Evolutionary conservation across 1,284 basidiomycete genomes (phyloP), one percentile per base, ranked within the genome.

Genomic region (Filobasidium uniguttulatum): DNA sequence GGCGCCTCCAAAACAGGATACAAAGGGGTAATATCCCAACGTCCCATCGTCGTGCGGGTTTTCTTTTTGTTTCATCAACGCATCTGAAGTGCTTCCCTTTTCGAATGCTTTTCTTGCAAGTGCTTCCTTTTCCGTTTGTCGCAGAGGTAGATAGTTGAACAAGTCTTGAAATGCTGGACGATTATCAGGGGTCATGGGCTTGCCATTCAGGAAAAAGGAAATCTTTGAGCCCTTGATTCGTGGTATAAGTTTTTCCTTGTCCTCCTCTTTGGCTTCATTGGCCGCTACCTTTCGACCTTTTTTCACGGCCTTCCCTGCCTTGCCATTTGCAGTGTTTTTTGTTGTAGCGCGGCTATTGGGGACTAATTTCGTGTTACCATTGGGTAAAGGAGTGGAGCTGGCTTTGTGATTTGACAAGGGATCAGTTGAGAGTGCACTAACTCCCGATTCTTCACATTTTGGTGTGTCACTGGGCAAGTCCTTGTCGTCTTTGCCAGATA

Each of bases 11-110:
- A 89, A 99, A 35, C 93, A 74, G 3, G 88, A 94, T 46, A 94
- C 79, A 71, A 94, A 83, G 0, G 91, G 88, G 63, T 90, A 98
- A 68, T 99, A 99, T 0, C 94, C 94, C 5, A 96, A 71, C 17
- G 82, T 83, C 9, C 94, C 94, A 65, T 99, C 94, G 67, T 99
- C 91, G 63, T 87, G 84, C 1, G 78, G 76, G 57, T 90, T 89
- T 65, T 87, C 79, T 54, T 51, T 30, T n/a, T 60, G 56, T 59
- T 49, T 34, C n/a, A 52, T n/a, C 6, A 77, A 77, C 63, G 85
- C 83, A 58, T 83, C 81, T 48, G 79, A 77, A 25, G 78, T 73
- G 26, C 79, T 80, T 60, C 83, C 81, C 54, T 65, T 63, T 52
- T 77, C 73, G 28, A 72, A 69, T 33, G 77, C 73, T 58, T 48